These are phyloP conservation scores for Sugiyamaella marilandica DNA, from an alignment of 805 yeast species.

Conservation along the genomic window DNA sequence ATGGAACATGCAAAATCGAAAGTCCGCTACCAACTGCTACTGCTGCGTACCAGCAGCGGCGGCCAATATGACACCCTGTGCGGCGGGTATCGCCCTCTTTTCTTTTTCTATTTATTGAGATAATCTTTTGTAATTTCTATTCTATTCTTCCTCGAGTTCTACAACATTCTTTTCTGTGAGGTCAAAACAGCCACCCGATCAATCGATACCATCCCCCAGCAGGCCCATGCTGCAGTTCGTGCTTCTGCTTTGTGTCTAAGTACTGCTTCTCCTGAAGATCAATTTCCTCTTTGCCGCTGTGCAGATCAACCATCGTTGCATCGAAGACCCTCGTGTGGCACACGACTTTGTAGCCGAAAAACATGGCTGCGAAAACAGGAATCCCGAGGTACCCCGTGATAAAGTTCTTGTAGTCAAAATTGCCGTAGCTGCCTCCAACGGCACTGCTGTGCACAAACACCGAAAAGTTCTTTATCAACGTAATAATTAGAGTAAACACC, in stretches of 20 bases:
- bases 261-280: background rate
- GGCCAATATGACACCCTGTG: background rate
- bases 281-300: background rate
- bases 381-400: constrained; percentile 49
- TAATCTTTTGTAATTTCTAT: too few relatives aligned
- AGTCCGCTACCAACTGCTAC: background rate
- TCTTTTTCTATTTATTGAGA: too few relatives aligned
- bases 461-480: constrained; percentile 64
- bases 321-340: background rate
- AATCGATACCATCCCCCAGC: background rate
- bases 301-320: background rate
- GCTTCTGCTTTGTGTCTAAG: background rate
- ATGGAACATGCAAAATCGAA: constrained; percentile 11
- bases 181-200: background rate
- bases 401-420: constrained; percentile 40
- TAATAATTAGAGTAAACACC: constrained; percentile 47
- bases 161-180: too few relatives aligned
- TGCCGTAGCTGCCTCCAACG: constrained; percentile 19
- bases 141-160: too few relatives aligned
- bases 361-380: constrained; percentile 39
- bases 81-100: constrained; percentile 22
- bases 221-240: background rate
- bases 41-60: background rate
- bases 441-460: constrained; percentile 39
- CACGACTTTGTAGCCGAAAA: constrained; percentile 43